phyloP scores from a whole-genome alignment of 2,329 filamentous ascomycete species.

The Cladophialophora immunda region DNA sequence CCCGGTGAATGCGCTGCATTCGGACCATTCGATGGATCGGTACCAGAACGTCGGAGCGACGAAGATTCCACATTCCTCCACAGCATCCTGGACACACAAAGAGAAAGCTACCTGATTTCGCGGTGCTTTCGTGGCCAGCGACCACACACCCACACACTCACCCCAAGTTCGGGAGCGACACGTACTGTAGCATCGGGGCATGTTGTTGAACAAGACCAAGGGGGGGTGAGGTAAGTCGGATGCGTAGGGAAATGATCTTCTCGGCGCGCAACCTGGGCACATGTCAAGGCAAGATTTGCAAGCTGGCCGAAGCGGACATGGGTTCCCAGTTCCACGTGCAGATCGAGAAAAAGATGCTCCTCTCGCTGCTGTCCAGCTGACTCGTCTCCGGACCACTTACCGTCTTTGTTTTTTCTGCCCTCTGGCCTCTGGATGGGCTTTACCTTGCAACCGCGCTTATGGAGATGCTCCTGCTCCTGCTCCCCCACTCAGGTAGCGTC shows the following conservation, averaged over 20 bases:
- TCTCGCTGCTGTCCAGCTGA: conserved; percentile 20
- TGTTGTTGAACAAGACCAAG: conserved; percentile 1
- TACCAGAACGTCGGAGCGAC: conserved; percentile 16
- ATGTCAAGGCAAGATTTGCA: conserved; percentile 22
- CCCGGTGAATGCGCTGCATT: conserved; percentile 9
- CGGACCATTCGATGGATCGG: conserved; percentile 16
- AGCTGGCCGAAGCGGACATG: not conserved
- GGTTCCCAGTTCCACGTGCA: conserved; percentile 15
- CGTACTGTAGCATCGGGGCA: not conserved
- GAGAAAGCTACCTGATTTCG: not conserved
- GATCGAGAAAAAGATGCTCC: conserved; percentile 5
- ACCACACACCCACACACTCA: conserved; percentile 1
- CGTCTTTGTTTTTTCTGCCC: conserved; percentile 10
- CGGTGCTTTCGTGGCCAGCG: not conserved
- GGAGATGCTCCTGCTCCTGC: conserved; percentile 4
- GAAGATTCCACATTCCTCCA: not conserved
- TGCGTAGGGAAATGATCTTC: not conserved
- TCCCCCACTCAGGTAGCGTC: not conserved
- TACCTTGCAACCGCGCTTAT: conserved; percentile 11
- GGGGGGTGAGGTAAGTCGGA: not conserved
- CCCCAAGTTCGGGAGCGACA: not conserved
- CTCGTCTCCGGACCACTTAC: conserved; percentile 14
- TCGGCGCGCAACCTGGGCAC: conserved; percentile 5
- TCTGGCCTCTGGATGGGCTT: conserved; percentile 1
- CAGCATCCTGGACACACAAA: too few species aligned